Conservation (phyloP, 768 basidiomycete genomes). For the Goffeauzyma gilvescens region DNA sequence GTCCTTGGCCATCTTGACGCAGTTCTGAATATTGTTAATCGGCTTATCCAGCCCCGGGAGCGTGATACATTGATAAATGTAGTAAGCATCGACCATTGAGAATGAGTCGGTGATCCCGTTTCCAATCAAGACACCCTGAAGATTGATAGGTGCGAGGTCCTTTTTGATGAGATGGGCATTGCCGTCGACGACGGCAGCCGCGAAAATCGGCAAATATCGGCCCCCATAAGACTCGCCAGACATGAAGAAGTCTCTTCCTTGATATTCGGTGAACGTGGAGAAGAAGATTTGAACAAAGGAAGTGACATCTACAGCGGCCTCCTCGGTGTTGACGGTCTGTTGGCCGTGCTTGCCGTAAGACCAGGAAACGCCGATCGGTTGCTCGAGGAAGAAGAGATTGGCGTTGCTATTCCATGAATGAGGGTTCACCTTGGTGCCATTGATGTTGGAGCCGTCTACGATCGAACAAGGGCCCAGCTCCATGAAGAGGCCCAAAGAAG, state of each 20-base stretch:
- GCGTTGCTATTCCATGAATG: slow-evolving; percentile 33
- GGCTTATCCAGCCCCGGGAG: slow-evolving; percentile 16
- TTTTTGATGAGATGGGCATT: slow-evolving; percentile 41
- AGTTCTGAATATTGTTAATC: slow-evolving; percentile 18
- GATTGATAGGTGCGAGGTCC: slow-evolving; percentile 43
- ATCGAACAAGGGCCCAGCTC: slow-evolving; percentile 60
- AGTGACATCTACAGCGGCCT: slow-evolving; percentile 55
- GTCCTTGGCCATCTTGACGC: slow-evolving; percentile 32
- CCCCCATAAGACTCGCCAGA: slow-evolving; percentile 42
- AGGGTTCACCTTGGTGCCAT: slow-evolving; percentile 31
- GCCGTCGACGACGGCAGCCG: slow-evolving; percentile 55
- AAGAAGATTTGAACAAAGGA: slow-evolving; percentile 64
- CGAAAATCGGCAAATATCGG: slow-evolving; percentile 39
- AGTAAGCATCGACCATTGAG: slow-evolving; percentile 20
- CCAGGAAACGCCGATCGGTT: slow-evolving; percentile 38
- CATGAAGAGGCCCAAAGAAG: slow-evolving; percentile 49
- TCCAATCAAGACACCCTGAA: slow-evolving; percentile 55
- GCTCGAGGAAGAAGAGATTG: slow-evolving; percentile 39
- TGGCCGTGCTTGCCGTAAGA: slow-evolving; percentile 44
- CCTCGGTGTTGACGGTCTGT: slow-evolving; percentile 50
- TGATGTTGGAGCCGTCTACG: slow-evolving; percentile 26
- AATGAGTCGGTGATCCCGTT: slow-evolving; percentile 34
- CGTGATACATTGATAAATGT: slow-evolving; percentile 23
- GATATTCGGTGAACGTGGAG: slow-evolving; percentile 54
- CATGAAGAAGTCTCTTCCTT: slow-evolving; percentile 49